Base-by-base conservation (phyloP, 2,329 filamentous ascomycete genomes). In the Elsinoe fawcettii region DNA sequence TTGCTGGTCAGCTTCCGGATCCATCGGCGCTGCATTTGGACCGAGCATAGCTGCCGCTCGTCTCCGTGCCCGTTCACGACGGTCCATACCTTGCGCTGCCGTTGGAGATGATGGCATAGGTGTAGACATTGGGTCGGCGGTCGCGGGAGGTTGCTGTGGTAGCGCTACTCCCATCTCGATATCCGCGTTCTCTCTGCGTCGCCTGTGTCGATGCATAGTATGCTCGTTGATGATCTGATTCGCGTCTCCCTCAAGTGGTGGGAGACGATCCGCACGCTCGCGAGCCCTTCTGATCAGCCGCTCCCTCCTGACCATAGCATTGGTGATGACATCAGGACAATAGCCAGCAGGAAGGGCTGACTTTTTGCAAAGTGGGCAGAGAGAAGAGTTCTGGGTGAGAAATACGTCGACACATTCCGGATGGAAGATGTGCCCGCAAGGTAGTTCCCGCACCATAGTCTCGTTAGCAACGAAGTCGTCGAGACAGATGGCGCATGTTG, bases 351-450 rank as follows among this genome's bases (percentile, higher is more conserved):
- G 90, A 1, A 96, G 73, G 65, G 91, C 88, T 51, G 82, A 88
- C 60, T 85, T 82, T 70, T 96, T 96, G 76, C 93, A 99, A 64
- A 95, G 77, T 0, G 93, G 92, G 66, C 93, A 99, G 1, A 96
- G 77, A 16, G 88, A 95, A 67, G 88, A 95, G 67, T 86, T 86
- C 56, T 84, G 79, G 43, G 80, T 78, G 11, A 97, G 76, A 65
- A 93, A 96, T 20, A 85, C 81, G 66, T 97, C 91, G 62, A 97
- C 91, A 66, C 93, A 99, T 62, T 88, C 86, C 0, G 88, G 86
- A 63, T 99, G 92, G 71, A 91, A 99, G 58, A 97, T 92, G 69
- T 99, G 93, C 0, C 87, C 84, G 65, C 93, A 99, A 0, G 89
- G 84, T 2, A 97, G 77, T 71, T 96, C 88, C 57, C 90, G 86